phyloP scores from a whole-genome alignment of 352 stramenopile genomes.

The Phytophthora idaei region DNA sequence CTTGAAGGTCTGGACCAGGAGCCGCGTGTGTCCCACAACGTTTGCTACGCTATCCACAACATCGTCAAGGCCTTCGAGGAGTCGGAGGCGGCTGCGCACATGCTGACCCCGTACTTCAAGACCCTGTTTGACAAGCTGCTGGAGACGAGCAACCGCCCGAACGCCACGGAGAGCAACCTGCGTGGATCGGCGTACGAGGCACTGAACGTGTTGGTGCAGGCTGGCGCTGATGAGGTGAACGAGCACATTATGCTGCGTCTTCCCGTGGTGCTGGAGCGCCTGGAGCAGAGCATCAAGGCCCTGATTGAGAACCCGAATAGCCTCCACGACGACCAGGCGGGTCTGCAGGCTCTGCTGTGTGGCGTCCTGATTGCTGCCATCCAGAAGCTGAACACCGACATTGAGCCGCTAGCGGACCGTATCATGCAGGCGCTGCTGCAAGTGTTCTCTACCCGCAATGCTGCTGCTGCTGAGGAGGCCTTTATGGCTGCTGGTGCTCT shows the following conservation, averaged over 20 bases:
- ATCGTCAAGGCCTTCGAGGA: slow-evolving; percentile 94
- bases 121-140: slow-evolving; percentile 94
- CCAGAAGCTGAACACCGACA: slow-evolving; percentile 91
- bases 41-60: slow-evolving; percentile 97
- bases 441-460: slow-evolving; percentile 94
- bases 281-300: slow-evolving; percentile 72
- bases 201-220: slow-evolving; percentile 94
- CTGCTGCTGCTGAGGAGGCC: slow-evolving; percentile 94
- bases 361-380: slow-evolving; percentile 93
- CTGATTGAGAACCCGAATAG: slow-evolving; percentile 76
- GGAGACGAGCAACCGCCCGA: slow-evolving; percentile 87
- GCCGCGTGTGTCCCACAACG: slow-evolving; percentile 93
- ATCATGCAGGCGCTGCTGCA: slow-evolving; percentile 97
- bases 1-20: slow-evolving; percentile 86
- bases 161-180: slow-evolving; percentile 92
- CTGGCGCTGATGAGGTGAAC: slow-evolving; percentile 74
- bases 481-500: slow-evolving; percentile 95
- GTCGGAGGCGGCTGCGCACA: slow-evolving; percentile 70
- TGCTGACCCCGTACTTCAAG: slow-evolving; percentile 93
- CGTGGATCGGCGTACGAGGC: slow-evolving; percentile 93
- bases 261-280: slow-evolving; percentile 78
- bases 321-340: slow-evolving; percentile 75
- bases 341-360: slow-evolving; percentile 88
- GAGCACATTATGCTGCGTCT: slow-evolving; percentile 82
- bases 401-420: slow-evolving; percentile 89